These are phyloP conservation scores for Chenopodium berlandieri DNA, from an alignment of 148 eudicot genomes.

Conservation along the genomic window DNA sequence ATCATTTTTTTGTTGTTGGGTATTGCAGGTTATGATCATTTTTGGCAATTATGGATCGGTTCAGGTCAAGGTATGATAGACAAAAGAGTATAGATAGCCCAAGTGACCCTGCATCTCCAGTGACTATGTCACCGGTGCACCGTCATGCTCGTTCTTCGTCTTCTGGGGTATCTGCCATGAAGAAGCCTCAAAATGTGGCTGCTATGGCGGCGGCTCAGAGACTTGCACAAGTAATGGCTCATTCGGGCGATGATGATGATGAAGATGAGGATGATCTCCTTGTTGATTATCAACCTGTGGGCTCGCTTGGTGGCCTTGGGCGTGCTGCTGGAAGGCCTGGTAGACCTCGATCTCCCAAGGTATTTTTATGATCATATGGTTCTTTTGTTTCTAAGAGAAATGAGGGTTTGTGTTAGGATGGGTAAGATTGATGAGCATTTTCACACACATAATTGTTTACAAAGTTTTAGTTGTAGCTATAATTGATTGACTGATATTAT, in stretches of 20 bases:
- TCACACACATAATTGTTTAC: not conserved
- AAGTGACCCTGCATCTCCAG: constrained; percentile 27
- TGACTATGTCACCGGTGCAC: constrained; percentile 37
- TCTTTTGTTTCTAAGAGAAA: not conserved
- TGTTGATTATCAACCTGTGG: constrained; percentile 46
- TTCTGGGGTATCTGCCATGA: constrained; percentile 23
- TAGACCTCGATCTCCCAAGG: constrained; percentile 51
- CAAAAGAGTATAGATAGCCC: constrained; percentile 35
- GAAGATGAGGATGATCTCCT: constrained; percentile 71
- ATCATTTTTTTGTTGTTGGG: constrained; percentile 8
- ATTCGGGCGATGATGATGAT: constrained; percentile 45
- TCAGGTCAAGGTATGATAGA: constrained; percentile 33
- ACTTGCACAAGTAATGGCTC: constrained; percentile 82
- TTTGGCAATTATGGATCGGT: constrained; percentile 42
- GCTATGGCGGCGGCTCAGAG: constrained; percentile 78
- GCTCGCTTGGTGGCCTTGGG: constrained; percentile 43
- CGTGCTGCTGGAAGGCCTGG: constrained; percentile 54
- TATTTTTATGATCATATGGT: constrained; percentile 24
- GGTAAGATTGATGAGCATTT: not conserved
- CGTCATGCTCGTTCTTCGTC: constrained; percentile 63
- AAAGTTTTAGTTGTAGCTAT: not conserved
- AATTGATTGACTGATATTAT: not conserved
- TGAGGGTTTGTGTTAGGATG: too few species aligned
- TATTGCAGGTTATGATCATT: constrained; percentile 13
- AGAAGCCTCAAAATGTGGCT: constrained; percentile 54